Conservation (phyloP, 2,329 filamentous ascomycete species). For the Sporothrix pseudoabietina region DNA sequence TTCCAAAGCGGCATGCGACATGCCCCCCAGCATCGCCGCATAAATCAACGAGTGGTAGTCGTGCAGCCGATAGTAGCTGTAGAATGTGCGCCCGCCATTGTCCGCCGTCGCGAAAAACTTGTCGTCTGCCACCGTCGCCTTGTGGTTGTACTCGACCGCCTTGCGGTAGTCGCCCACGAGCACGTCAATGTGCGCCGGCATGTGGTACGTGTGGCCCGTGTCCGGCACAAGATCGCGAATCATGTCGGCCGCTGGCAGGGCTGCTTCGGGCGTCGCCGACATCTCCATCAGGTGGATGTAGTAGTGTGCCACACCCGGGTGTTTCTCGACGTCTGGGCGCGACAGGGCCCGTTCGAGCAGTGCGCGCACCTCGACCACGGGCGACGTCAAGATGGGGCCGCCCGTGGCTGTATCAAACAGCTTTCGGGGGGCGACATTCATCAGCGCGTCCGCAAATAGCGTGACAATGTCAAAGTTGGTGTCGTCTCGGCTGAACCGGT, state of each 20-base stretch:
- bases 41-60: conserved; percentile 39
- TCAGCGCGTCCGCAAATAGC: conserved; percentile 36
- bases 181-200: conserved; percentile 33
- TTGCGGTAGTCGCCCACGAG: conserved; percentile 32
- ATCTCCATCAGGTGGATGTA: conserved; percentile 45
- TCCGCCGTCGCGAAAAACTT: conserved; percentile 52
- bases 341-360: conserved; percentile 62
- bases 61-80: conserved; percentile 51
- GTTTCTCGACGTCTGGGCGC: conserved; percentile 49
- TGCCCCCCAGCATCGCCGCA: conserved; percentile 51
- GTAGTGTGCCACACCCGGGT: conserved; percentile 67
- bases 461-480: conserved; percentile 23
- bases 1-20: conserved; percentile 38
- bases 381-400: conserved; percentile 50
- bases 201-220: conserved; percentile 31
- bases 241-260: conserved; percentile 26
- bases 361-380: conserved; percentile 56
- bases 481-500: not conserved
- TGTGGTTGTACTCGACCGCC: conserved; percentile 32
- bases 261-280: conserved; percentile 28
- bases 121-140: conserved; percentile 32
- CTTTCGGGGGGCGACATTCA: conserved; percentile 53
- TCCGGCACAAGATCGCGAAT: conserved; percentile 32
- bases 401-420: conserved; percentile 47
- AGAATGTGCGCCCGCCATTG: conserved; percentile 60